Base-by-base conservation (phyloP, 192 early-diverging fungal species). In the Coemansia sp. region DNA sequence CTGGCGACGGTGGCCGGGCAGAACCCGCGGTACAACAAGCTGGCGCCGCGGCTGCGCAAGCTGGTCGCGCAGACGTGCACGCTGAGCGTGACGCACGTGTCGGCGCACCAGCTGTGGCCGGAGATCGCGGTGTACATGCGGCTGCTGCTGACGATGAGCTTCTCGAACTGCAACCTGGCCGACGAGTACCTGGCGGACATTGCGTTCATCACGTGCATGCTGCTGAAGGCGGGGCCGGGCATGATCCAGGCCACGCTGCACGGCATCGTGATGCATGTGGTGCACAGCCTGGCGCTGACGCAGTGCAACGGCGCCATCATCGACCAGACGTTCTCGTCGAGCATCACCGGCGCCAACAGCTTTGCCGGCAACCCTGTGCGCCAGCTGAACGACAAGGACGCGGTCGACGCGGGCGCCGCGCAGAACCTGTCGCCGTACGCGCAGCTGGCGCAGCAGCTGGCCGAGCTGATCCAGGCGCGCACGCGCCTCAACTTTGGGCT, bases 111-210 rank as follows among this genome's bases (percentile, higher is more conserved):
- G 50, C 80, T 86, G 31, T 96, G 92, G 93, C 83, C 85, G n/a
- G 90, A 98, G 62, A 93, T 98, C 62, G 88, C 90, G 0, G 88
- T 93, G 12, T 69, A 96, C 50, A 74, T 94, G 48, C 84, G 95
- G 11, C 88, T 94, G 69, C 83, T 90, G 41, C 68, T 96, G 55
- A 92, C 93, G 67, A 76, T 92, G 28, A 93, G 90, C 6, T 98
- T 96, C 75, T 87, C 92, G 51, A 90, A 92, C 56, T 66, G 71
- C 50, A 73, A 81, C n/a, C 71, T 87, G 57, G 84, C 87, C 3
- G 79, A 83, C 29, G 80, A 83, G 55, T 92, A 86, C 64, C 71
- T 95, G 21, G 90, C 92, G 0, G 94, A 98, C 43, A 60, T 96
- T 7, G 89, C 90, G 39, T 89, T 93, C 50, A 81, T 94, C 44